phyloP scores from a whole-genome alignment of 257 asterid genomes.

The Asclepias syriaca region DNA sequence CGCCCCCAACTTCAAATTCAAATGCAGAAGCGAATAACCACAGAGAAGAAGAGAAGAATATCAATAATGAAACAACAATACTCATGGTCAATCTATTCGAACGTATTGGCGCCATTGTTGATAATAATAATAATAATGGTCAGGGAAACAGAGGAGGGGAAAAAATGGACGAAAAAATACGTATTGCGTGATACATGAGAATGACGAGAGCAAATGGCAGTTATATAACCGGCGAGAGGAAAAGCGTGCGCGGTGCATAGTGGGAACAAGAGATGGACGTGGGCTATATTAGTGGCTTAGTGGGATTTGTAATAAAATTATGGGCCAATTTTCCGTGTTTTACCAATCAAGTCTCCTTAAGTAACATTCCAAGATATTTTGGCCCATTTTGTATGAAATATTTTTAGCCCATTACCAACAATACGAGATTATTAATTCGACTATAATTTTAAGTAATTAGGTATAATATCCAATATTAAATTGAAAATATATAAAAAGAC shows the following conservation, averaged over 20 bases:
- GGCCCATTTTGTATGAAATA: no score
- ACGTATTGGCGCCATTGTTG: neutral
- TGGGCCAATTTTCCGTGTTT: neutral
- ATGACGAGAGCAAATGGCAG: neutral
- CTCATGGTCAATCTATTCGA: neutral
- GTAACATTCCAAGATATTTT: no score
- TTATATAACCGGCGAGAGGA: neutral
- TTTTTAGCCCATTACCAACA: no score
- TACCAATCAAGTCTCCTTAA: no score
- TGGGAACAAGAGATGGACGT: neutral
- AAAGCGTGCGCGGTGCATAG: neutral
- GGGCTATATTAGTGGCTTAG: neutral
- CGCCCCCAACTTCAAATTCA: slow-evolving; percentile 54
- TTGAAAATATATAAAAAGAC: no score
- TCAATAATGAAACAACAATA: slow-evolving; percentile 5
- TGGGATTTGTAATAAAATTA: neutral
- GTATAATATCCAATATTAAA: no score
- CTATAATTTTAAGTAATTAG: no score
- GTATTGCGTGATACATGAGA: neutral
- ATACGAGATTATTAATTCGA: no score
- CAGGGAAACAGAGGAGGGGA: neutral
- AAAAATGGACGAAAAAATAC: no score
- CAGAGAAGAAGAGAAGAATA: slow-evolving; percentile 12
- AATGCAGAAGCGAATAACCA: slow-evolving; percentile 18
- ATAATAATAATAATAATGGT: neutral